These are phyloP conservation scores for Acacia acuminata DNA, from an alignment of 306 rosid species.

Conservation along the genomic window DNA sequence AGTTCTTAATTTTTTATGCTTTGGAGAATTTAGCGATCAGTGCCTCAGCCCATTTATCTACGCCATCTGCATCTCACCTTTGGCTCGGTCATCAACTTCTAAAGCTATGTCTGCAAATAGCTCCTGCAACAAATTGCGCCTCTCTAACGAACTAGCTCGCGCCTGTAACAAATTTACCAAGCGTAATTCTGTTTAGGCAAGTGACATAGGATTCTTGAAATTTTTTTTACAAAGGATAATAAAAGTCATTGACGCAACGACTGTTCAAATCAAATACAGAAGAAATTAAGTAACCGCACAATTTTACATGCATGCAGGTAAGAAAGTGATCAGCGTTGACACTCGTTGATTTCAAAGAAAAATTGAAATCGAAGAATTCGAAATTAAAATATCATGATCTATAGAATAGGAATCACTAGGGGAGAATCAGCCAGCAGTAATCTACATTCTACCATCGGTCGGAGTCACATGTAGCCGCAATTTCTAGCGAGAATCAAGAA, in stretches of 20 bases:
- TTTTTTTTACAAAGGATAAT: neutral
- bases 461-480: neutral
- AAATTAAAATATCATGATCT: neutral
- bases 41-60: neutral
- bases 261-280: neutral
- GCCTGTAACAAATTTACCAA: slow-evolving; percentile 59
- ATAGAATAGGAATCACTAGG: neutral
- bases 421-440: neutral
- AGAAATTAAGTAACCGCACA: neutral
- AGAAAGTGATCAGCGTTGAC: neutral
- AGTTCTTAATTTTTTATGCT: neutral
- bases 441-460: neutral
- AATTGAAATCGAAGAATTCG: neutral
- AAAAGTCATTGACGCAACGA: neutral
- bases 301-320: neutral
- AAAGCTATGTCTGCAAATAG: slow-evolving; percentile 90
- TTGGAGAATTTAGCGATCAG: neutral
- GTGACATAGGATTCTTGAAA: neutral
- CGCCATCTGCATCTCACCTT: slow-evolving; percentile 54
- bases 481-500: neutral
- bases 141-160: slow-evolving; percentile 72
- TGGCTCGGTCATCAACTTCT: slow-evolving; percentile 92
- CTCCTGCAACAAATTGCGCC: slow-evolving; percentile 88
- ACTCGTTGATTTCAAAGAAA: neutral
- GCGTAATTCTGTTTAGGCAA: slow-evolving; percentile 5